A percentile compares a stretch with the other conserved stretches of the same genome.
Evolutionary conservation across 192 early-diverging fungal species (phyloP).

Genomic region (Linnemannia zychae): DNA sequence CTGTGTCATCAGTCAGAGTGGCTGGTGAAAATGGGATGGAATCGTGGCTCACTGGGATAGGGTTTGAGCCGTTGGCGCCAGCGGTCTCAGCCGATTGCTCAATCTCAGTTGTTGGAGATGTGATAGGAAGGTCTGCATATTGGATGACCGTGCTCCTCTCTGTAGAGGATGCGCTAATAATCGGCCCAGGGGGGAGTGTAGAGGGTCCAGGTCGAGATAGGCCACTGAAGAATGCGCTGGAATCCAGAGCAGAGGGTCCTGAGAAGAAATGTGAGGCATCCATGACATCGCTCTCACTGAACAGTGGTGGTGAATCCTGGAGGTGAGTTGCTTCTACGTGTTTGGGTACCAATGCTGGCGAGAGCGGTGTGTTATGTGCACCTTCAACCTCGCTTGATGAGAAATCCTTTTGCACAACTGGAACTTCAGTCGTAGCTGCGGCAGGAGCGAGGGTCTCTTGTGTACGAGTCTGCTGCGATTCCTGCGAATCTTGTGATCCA

Average conservation of each 20-base stretch:
- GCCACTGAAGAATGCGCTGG: conserved; percentile 9
- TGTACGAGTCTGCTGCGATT: not conserved
- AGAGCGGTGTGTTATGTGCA: not conserved
- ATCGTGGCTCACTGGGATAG: not conserved
- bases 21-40: not conserved
- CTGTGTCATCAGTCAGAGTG: not conserved
- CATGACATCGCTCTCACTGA: not conserved
- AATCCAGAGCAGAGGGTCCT: not conserved
- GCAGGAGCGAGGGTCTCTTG: not conserved
- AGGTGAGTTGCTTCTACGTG: not conserved
- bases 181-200: not conserved
- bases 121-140: not conserved
- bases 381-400: not conserved
- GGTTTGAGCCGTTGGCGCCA: not conserved
- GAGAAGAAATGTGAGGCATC: conserved; percentile 27
- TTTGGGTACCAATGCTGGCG: not conserved
- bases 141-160: not conserved
- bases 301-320: conserved; percentile 5
- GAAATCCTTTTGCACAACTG: not conserved
- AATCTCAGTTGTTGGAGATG: not conserved
- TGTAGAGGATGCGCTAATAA: not conserved
- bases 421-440: not conserved
- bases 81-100: not conserved
- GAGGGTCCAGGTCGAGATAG: not conserved
- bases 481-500: not conserved